Evolutionary conservation across 2,329 filamentous ascomycete genomes (phyloP), one percentile per base, ranked within the genome.

Genomic region (Huntiella omanensis): DNA sequence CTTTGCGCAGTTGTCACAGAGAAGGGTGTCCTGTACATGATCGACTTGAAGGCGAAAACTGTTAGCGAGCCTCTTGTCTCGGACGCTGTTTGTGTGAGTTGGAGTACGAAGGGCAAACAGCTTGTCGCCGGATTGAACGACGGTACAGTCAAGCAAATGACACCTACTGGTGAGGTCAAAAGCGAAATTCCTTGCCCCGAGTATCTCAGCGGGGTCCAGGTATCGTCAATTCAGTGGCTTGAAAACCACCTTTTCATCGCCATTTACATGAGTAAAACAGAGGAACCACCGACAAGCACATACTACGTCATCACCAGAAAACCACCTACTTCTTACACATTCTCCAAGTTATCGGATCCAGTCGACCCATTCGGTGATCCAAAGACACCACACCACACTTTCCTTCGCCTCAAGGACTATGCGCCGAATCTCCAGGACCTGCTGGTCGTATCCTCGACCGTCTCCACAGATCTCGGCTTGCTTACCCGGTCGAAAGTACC

Each of bases 61-160:
- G 75, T 75, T 52, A 83, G 83, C 33, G 70, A 64, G 52, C 66
- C 55, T 1, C 66, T 93, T 52, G 83, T 79, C 55, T 67, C 72
- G 22, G 78, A 81, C 41, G 87, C 93, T 22, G 86, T 79, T 57
- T 91, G 82, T 55, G 72, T 84, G 4, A 80, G 83, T 47, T 98
- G 92, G 91, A 98, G 91, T 60, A 80, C 76, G 50, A 84, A 80
- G 58, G 91, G 91, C 40, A 98, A 94, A 59, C 88, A 96, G 58
- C 67, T 98, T 38, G 79, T 93, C 39, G 87, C 84, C 53, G 91
- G 92, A 12, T 67, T 91, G 54, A 77, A 70, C 5, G 76, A 95
- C 61, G 91, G 91, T 49, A 78, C 77, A 10, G 77, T 81, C 45
- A 72, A 73, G 47, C 87, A 95, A 59, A 80, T 96, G 73, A 85